A percentile compares a stretch with the other conserved stretches of the same genome.
These are phyloP conservation scores for Oryza meridionalis DNA, from an alignment of 176 grass and related monocot genomes.

Conservation along the genomic window DNA sequence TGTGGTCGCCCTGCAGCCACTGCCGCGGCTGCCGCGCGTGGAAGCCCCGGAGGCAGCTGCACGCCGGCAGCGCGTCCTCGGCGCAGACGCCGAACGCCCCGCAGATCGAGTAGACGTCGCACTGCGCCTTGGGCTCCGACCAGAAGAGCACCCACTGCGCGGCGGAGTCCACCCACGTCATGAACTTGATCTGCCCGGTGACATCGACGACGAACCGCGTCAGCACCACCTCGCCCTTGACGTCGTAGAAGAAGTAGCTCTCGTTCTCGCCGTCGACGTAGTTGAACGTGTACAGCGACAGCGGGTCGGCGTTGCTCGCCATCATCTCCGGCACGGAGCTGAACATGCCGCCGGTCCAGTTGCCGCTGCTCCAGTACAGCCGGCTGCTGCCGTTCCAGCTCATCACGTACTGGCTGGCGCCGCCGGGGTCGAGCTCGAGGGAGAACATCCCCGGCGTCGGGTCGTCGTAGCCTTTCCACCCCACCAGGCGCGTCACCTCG, in stretches of 20 bases:
- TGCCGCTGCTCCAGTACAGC: conserved; percentile 63
- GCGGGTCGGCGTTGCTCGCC: not conserved
- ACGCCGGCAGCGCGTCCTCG: conserved; percentile 31
- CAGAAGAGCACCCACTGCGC: conserved; percentile 50
- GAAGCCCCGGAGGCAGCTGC: conserved; percentile 59
- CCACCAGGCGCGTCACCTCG: conserved; percentile 32
- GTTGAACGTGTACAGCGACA: conserved; percentile 42
- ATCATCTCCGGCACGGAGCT: conserved; percentile 57
- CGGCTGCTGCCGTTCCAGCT: conserved; percentile 37
- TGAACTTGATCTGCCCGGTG: conserved; percentile 48
- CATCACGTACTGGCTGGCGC: conserved; percentile 60
- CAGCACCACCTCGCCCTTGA: conserved; percentile 33
- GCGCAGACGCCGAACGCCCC: conserved; percentile 51
- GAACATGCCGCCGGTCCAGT: conserved; percentile 54
- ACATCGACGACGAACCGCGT: conserved; percentile 50
- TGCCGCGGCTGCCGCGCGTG: not conserved
- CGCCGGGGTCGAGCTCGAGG: conserved; percentile 49
- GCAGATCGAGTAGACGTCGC: conserved; percentile 52
- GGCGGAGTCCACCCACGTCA: conserved; percentile 37
- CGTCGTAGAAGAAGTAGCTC: conserved; percentile 60
- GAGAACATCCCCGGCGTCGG: conserved; percentile 50
- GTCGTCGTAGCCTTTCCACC: conserved; percentile 51
- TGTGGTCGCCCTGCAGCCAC: conserved; percentile 40
- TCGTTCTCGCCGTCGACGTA: conserved; percentile 43
- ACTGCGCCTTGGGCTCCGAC: conserved; percentile 48